Evolutionary conservation across 805 yeast species (phyloP).

Genomic region (Candida ficus): DNA sequence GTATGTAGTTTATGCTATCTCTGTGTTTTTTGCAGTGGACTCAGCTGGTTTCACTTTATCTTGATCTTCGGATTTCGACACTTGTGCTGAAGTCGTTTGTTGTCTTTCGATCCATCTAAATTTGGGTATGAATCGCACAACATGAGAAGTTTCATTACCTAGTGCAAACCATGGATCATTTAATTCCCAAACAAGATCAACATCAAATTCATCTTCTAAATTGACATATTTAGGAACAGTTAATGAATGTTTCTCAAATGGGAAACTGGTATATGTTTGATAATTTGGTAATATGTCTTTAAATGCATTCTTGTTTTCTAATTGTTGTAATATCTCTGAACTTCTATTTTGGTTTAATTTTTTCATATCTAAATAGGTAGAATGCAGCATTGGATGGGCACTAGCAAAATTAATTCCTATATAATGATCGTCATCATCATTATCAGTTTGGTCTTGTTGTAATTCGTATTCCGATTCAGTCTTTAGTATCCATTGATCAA

Average conservation of each 20-base stretch:
- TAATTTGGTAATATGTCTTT: conserved; percentile 15
- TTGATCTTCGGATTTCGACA: too few species aligned
- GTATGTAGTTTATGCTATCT: too few species aligned
- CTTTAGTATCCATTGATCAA: conserved; percentile 22
- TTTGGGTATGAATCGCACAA: conserved; percentile 22
- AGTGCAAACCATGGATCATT: conserved; percentile 24
- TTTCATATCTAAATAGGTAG: conserved; percentile 13
- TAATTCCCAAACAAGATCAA: conserved; percentile 23
- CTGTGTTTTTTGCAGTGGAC: too few species aligned
- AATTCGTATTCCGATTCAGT: conserved; percentile 14
- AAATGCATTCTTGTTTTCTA: conserved; percentile 12
- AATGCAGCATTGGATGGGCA: conserved; percentile 9
- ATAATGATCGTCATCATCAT: neutral
- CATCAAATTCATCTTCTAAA: conserved; percentile 19
- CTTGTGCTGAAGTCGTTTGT: too few species aligned
- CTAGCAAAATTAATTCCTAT: conserved; percentile 2
- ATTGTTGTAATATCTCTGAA: conserved; percentile 17
- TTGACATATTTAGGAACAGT: conserved; percentile 18
- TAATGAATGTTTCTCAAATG: conserved; percentile 8
- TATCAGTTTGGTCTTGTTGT: neutral
- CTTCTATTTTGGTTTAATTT: conserved; percentile 15
- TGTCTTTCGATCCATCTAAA: conserved; percentile 14
- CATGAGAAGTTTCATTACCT: conserved; percentile 18
- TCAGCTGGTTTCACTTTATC: too few species aligned
- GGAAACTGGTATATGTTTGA: conserved; percentile 10